Percentiles rank a stretch among this genome's conserved stretches.
These are phyloP conservation scores for Neonectria neomacrospora DNA, from an alignment of 2,329 filamentous ascomycete genomes.

Conservation along the genomic window DNA sequence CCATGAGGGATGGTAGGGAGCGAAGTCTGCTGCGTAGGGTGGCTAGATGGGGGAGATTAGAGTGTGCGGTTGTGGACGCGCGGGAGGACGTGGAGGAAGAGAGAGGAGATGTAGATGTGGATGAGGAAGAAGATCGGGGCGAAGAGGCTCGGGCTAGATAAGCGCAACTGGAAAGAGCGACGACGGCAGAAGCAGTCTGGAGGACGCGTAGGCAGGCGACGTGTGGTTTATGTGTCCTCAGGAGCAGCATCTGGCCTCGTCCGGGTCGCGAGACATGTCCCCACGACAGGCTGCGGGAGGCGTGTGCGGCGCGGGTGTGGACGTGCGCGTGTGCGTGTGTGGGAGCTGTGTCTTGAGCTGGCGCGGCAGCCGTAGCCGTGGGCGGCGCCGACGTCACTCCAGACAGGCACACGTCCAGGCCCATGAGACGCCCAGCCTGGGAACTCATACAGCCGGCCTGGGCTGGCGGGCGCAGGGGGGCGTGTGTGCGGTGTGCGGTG, in stretches of 20 bases:
- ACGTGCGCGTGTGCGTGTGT: constrained; percentile 19
- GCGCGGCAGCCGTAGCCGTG: constrained; percentile 33
- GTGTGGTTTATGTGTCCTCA: constrained; percentile 40
- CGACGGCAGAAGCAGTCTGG: constrained; percentile 39
- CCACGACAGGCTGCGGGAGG: constrained; percentile 36
- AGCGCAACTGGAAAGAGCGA: constrained; percentile 42
- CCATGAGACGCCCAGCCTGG: constrained; percentile 47
- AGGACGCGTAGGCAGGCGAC: constrained; percentile 37
- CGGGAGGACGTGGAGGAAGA: constrained; percentile 10
- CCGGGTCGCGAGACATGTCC: constrained; percentile 38
- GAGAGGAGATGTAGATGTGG: constrained; percentile 29
- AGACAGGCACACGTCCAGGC: constrained; percentile 43
- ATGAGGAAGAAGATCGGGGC: constrained; percentile 15
- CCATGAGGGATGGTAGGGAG: constrained; percentile 39
- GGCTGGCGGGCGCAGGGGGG: constrained; percentile 19
- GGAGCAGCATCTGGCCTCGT: constrained; percentile 40
- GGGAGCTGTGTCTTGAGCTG: constrained; percentile 19
- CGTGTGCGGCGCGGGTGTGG: constrained; percentile 15
- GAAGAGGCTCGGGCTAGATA: constrained; percentile 40
- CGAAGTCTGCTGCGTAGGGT: constrained; percentile 37
- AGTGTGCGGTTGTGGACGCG: constrained; percentile 22
- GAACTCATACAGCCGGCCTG: constrained; percentile 45
- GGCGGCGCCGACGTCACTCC: constrained; percentile 44
- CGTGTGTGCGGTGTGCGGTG: neutral
- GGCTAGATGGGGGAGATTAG: constrained; percentile 39